Conservation (phyloP, 495 filamentous ascomycete species). For the Trichoderma virens region DNA sequence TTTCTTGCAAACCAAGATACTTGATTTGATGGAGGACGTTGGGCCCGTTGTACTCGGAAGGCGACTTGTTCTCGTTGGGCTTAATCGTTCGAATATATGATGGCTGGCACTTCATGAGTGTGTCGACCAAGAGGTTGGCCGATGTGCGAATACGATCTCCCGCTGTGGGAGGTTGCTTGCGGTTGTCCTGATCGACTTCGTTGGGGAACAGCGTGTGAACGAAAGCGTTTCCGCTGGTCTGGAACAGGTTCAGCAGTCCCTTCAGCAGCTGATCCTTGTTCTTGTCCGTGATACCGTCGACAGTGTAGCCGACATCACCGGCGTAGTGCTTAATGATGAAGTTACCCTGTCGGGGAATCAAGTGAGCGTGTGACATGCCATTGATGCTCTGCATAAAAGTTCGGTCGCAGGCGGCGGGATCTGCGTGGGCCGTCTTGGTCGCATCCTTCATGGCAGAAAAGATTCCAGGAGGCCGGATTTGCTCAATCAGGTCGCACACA, state of each 20-base stretch:
- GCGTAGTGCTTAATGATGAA: constrained; percentile 99
- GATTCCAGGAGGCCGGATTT: constrained; percentile 82
- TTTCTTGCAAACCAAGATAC: constrained; percentile 96
- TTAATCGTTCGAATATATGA: constrained; percentile 99
- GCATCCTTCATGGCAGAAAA: constrained; percentile 97
- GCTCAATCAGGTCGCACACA: constrained; percentile 95
- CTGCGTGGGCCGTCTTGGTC: constrained; percentile 92
- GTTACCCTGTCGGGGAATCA: constrained; percentile 85
- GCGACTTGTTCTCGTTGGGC: constrained; percentile 97
- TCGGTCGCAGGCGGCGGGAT: constrained; percentile 86
- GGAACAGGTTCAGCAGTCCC: constrained; percentile 83
- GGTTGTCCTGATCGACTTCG: constrained; percentile 92
- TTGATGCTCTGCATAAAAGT: constrained; percentile 92
- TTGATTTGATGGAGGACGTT: constrained; percentile 99
- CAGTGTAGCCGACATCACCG: constrained; percentile 90
- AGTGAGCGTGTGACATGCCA: constrained; percentile 81
- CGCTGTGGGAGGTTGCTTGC: constrained; percentile 85
- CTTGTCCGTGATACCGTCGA: constrained; percentile 98
- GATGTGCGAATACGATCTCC: constrained; percentile 96
- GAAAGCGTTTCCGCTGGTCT: constrained; percentile 74
- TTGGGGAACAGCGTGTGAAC: constrained; percentile 84
- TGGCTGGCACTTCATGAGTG: constrained; percentile 92
- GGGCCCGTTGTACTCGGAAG: constrained; percentile 77
- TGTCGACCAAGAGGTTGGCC: constrained; percentile 90
- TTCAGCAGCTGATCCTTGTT: constrained; percentile 98